A percentile compares a stretch with the other conserved stretches of the same genome.
phyloP scores from a whole-genome alignment of 2,329 filamentous ascomycete genomes.

The Hypocrella siamensis region DNA sequence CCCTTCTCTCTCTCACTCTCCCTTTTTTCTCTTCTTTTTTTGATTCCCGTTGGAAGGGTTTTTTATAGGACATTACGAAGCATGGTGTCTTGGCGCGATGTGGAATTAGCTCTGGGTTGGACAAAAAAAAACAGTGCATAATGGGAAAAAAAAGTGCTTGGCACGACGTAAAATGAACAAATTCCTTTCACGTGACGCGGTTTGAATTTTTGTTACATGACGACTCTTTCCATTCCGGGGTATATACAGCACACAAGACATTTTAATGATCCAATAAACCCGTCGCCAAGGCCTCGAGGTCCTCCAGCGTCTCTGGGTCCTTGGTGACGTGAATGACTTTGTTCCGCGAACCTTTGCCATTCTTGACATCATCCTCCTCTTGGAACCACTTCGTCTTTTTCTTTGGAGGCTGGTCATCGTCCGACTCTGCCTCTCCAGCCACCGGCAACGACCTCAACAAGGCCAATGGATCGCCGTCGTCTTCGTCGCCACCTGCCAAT shows the following conservation, averaged over 20 bases:
- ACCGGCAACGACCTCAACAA: constrained; percentile 42
- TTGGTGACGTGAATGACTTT: constrained; percentile 46
- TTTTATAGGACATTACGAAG: too few relatives aligned
- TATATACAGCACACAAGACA: too few relatives aligned
- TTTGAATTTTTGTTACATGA: too few relatives aligned
- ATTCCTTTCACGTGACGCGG: too few relatives aligned
- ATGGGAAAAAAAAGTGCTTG: too few relatives aligned
- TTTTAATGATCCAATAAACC: constrained; percentile 43
- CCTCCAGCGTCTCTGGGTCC: constrained; percentile 65
- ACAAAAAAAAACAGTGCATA: too few relatives aligned
- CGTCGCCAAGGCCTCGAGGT: constrained; percentile 62
- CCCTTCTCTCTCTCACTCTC: background rate
- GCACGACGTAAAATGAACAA: too few relatives aligned
- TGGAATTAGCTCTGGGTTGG: too few relatives aligned
- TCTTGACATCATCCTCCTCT: constrained; percentile 42
- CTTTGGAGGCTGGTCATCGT: constrained; percentile 21
- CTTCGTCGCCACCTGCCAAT: constrained; percentile 4
- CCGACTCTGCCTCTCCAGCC: constrained; percentile 15
- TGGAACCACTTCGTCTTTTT: constrained; percentile 66
- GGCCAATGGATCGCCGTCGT: constrained; percentile 32
- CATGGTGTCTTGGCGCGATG: background rate
- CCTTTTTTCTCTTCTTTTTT: background rate
- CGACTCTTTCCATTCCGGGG: too few relatives aligned
- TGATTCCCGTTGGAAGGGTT: background rate
- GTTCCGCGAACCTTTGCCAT: constrained; percentile 19